A percentile compares a stretch with the other conserved stretches of the same genome.
These are phyloP conservation scores for Conticribra weissflogii DNA, from an alignment of 108 stramenopile genomes.

Conservation along the genomic window DNA sequence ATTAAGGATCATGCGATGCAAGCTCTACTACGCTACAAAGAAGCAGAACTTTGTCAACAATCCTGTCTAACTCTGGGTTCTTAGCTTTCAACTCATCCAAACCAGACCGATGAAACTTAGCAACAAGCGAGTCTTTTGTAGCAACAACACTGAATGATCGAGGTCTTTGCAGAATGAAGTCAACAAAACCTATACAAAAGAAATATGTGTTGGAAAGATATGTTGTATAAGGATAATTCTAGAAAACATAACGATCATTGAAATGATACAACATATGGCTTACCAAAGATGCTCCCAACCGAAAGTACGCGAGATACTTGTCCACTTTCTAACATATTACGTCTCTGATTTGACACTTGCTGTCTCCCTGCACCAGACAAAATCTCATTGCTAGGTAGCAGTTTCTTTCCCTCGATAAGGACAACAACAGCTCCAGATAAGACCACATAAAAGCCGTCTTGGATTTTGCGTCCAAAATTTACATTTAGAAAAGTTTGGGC, in stretches of 20 bases:
- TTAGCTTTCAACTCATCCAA: slow-evolving; percentile 59
- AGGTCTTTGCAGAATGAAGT: slow-evolving; percentile 72
- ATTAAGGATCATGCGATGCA: slow-evolving; percentile 40
- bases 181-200: slow-evolving; percentile 58
- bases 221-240: too few species aligned
- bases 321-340: slow-evolving; percentile 30
- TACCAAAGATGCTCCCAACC: slow-evolving; percentile 71
- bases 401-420: slow-evolving; percentile 36
- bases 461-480: too few species aligned
- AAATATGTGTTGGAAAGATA: not conserved
- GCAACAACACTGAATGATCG: slow-evolving; percentile 69
- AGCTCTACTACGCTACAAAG: slow-evolving; percentile 72
- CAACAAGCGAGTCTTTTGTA: slow-evolving; percentile 62
- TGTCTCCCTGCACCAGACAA: slow-evolving; percentile 42
- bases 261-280: too few species aligned
- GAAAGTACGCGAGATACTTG: slow-evolving; percentile 49
- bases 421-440: slow-evolving; percentile 73
- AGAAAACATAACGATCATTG: too few species aligned
- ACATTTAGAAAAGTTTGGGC: too few species aligned
- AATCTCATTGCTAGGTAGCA: slow-evolving; percentile 15
- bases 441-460: slow-evolving; percentile 78
- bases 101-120: slow-evolving; percentile 58
- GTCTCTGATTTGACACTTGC: slow-evolving; percentile 5
- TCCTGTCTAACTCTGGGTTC: slow-evolving; percentile 57
- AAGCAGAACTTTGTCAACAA: slow-evolving; percentile 76